Evolutionary conservation across 2,329 filamentous ascomycete species (phyloP).

Genomic region (Paecilomyces niveus): DNA sequence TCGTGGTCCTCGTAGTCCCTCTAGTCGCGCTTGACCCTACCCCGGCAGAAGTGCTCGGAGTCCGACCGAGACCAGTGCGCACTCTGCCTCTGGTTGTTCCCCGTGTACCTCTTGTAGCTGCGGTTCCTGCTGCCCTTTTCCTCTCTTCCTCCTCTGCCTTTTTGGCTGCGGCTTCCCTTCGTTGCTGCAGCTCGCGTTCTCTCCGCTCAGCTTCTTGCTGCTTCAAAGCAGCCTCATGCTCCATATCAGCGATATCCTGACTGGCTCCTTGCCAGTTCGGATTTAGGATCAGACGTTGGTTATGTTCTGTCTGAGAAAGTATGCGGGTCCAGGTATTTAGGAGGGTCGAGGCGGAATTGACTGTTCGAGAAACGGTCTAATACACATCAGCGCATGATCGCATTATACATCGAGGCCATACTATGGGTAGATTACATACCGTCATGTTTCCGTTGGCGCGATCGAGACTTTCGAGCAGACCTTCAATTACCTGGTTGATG

Average conservation of each 20-base stretch:
- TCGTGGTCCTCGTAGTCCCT: slow-evolving; percentile 8
- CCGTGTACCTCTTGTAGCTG: slow-evolving; percentile 22
- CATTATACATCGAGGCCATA: neutral
- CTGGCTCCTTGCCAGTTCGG: slow-evolving; percentile 83
- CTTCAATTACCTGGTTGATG: slow-evolving; percentile 81
- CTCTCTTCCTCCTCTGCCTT: slow-evolving; percentile 45
- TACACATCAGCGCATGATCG: slow-evolving; percentile 5
- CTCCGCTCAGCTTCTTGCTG: slow-evolving; percentile 72
- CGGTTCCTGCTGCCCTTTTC: slow-evolving; percentile 26
- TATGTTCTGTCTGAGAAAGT: slow-evolving; percentile 94
- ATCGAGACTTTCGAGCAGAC: slow-evolving; percentile 38
- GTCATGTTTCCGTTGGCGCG: slow-evolving; percentile 45
- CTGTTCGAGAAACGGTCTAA: slow-evolving; percentile 76
- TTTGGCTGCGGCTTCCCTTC: slow-evolving; percentile 60
- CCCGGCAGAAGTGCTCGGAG: slow-evolving; percentile 23
- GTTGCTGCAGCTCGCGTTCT: slow-evolving; percentile 69
- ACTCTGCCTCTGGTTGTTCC: slow-evolving; percentile 27
- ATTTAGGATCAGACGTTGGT: slow-evolving; percentile 83
- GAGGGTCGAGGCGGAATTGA: slow-evolving; percentile 78
- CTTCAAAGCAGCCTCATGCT: slow-evolving; percentile 66
- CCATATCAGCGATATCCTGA: slow-evolving; percentile 77
- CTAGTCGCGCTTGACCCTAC: slow-evolving; percentile 18
- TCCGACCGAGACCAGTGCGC: slow-evolving; percentile 27
- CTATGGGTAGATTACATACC: slow-evolving; percentile 20
- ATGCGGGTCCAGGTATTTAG: slow-evolving; percentile 96